phyloP scores from a whole-genome alignment of 768 basidiomycete species.

The Atractiella rhizophila region DNA sequence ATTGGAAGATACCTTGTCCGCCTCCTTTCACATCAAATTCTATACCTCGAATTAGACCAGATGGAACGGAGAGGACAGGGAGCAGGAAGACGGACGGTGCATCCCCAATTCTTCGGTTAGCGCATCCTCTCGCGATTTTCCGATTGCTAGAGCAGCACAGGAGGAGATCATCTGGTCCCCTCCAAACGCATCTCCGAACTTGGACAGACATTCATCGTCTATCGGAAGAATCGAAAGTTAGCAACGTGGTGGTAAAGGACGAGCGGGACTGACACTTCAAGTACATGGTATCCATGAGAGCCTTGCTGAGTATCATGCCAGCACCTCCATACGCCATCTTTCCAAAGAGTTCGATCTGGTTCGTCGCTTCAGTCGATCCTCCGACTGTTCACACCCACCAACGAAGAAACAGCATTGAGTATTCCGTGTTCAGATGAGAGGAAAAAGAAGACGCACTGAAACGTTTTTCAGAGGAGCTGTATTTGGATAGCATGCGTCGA shows the following conservation, averaged over 20 bases:
- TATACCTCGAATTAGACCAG: not conserved
- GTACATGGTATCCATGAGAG: conserved; percentile 1
- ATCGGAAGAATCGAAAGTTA: not conserved
- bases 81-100: conserved; percentile 5
- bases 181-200: not conserved
- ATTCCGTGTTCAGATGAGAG: no score
- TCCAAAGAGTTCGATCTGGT: conserved; percentile 8
- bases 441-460: conserved; percentile 1
- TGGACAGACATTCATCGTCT: not conserved
- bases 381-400: conserved; percentile 10
- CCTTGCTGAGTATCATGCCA: conserved; percentile 2
- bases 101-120: conserved; percentile 7
- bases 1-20: conserved; percentile 9
- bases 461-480: conserved; percentile 4
- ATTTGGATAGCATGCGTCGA: conserved; percentile 8
- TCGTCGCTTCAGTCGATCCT: conserved; percentile 5
- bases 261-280: conserved; percentile 2
- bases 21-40: conserved; percentile 13
- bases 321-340: conserved; percentile 12
- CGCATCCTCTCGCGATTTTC: conserved; percentile 3
- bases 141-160: conserved; percentile 8
- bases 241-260: conserved; percentile 5
- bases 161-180: conserved; percentile 11
- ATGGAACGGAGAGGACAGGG: no score
- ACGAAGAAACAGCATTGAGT: no score